Evolutionary conservation across 805 yeast genomes (phyloP).

Genomic region (Wickerhamiella kazuoi): DNA sequence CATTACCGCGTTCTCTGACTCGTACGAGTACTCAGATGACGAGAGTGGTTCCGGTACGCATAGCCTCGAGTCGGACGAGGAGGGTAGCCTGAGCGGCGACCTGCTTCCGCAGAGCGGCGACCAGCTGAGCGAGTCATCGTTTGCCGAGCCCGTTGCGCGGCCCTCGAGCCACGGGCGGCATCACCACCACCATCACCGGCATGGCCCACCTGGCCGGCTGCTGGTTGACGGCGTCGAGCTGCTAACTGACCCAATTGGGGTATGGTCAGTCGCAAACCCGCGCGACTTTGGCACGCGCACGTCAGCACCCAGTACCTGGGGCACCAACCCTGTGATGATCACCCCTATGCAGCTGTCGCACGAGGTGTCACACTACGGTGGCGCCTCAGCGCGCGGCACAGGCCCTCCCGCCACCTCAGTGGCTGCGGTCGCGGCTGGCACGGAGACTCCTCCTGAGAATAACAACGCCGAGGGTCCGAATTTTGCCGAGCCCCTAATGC

Average conservation of each 20-base stretch:
- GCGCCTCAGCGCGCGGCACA: too few species aligned
- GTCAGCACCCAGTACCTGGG: not conserved
- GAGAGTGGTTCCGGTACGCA: not conserved
- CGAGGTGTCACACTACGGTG: not conserved
- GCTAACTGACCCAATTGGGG: not conserved
- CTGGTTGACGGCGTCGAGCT: not conserved
- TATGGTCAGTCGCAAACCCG: not conserved
- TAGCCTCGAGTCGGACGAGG: too few species aligned
- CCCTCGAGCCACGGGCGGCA: not conserved
- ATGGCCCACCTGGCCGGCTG: not conserved
- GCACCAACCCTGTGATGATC: not conserved
- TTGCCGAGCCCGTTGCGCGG: not conserved
- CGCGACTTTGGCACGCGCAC: not conserved
- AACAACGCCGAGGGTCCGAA: not conserved
- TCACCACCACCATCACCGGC: not conserved
- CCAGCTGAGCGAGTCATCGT: not conserved
- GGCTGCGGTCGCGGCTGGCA: too few species aligned
- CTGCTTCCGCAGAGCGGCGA: not conserved
- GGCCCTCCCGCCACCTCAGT: too few species aligned
- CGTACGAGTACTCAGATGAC: not conserved
- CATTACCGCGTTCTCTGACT: not conserved
- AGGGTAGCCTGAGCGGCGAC: not conserved
- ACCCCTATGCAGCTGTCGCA: not conserved
- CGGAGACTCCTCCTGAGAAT: too few species aligned
- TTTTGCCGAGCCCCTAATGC: not conserved